A percentile compares a stretch with the other conserved stretches of the same genome.
phyloP scores from a whole-genome alignment of 106 monocot species.

The Iris macrosiphon region DNA sequence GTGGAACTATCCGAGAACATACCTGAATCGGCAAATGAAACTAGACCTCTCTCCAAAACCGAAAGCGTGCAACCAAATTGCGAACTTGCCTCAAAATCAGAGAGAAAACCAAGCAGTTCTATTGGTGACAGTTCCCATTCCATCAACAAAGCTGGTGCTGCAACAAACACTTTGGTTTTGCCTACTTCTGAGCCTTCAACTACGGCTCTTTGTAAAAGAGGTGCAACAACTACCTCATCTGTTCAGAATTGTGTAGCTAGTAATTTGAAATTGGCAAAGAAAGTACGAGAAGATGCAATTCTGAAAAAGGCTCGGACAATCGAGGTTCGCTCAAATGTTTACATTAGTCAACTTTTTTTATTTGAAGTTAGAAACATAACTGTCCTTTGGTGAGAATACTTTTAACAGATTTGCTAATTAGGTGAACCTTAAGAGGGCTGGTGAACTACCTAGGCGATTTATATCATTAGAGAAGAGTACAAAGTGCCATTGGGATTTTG shows the following conservation, averaged over 20 bases:
- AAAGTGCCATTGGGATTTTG: slow-evolving; percentile 95
- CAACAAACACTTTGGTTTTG: not conserved
- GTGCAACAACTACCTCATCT: slow-evolving; percentile 18
- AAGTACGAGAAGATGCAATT: slow-evolving; percentile 71
- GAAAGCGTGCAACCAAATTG: slow-evolving; percentile 10
- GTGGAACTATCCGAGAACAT: slow-evolving; percentile 8
- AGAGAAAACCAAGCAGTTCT: slow-evolving; percentile 15
- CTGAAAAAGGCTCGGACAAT: slow-evolving; percentile 73
- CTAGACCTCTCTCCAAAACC: slow-evolving; percentile 1
- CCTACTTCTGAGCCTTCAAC: slow-evolving; percentile 13
- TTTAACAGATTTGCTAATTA: slow-evolving; percentile 23
- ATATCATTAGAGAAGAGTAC: slow-evolving; percentile 34
- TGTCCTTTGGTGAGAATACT: slow-evolving; percentile 1
- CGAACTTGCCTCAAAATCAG: slow-evolving; percentile 12
- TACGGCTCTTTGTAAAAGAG: slow-evolving; percentile 6
- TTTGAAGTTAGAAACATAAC: not conserved
- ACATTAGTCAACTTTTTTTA: not conserved
- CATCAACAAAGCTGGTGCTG: slow-evolving; percentile 11
- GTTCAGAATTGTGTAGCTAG: slow-evolving; percentile 25
- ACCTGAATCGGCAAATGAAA: slow-evolving; percentile 7
- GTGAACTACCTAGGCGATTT: slow-evolving; percentile 34
- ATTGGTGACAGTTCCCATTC: slow-evolving; percentile 14
- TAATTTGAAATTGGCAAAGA: slow-evolving; percentile 32
- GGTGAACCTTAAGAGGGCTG: slow-evolving; percentile 60
- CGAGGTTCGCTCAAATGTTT: slow-evolving; percentile 45